These are phyloP conservation scores for Coemansia sp. DNA, from an alignment of 192 early-diverging fungal genomes.

Conservation along the genomic window DNA sequence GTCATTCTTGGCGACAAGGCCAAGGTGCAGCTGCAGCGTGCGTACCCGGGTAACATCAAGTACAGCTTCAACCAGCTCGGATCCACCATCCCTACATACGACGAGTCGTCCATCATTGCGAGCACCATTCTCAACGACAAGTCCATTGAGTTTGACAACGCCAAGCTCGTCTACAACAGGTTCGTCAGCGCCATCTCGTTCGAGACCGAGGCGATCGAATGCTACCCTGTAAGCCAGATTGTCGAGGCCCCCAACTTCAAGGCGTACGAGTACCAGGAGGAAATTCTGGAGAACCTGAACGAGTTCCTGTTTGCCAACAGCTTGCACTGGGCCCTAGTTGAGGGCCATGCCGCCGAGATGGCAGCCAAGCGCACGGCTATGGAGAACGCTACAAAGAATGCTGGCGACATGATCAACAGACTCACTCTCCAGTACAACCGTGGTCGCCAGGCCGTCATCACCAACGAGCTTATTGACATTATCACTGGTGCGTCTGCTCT, in stretches of 20 bases:
- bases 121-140: constrained; percentile 72
- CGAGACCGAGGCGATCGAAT: constrained; percentile 69
- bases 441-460: constrained; percentile 96
- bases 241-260: constrained; percentile 80
- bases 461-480: constrained; percentile 98
- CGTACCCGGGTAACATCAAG: constrained; percentile 71
- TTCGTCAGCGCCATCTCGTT: constrained; percentile 95
- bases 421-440: constrained; percentile 97
- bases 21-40: constrained; percentile 83
- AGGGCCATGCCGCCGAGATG: constrained; percentile 96
- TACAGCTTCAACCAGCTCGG: constrained; percentile 92
- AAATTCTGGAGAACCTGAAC: constrained; percentile 82
- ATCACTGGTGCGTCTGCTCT: constrained; percentile 95
- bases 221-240: constrained; percentile 61
- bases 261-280: constrained; percentile 90
- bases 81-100: constrained; percentile 83
- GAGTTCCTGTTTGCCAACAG: constrained; percentile 94
- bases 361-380: constrained; percentile 95
- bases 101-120: constrained; percentile 81
- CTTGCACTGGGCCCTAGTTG: constrained; percentile 93
- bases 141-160: constrained; percentile 63
- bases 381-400: constrained; percentile 99
- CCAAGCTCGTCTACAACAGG: constrained; percentile 88
- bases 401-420: constrained; percentile 95
- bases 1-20: constrained; percentile 93